Conservation (phyloP, 2,329 filamentous ascomycete species). For the Ophiostoma triangulosporum region DNA sequence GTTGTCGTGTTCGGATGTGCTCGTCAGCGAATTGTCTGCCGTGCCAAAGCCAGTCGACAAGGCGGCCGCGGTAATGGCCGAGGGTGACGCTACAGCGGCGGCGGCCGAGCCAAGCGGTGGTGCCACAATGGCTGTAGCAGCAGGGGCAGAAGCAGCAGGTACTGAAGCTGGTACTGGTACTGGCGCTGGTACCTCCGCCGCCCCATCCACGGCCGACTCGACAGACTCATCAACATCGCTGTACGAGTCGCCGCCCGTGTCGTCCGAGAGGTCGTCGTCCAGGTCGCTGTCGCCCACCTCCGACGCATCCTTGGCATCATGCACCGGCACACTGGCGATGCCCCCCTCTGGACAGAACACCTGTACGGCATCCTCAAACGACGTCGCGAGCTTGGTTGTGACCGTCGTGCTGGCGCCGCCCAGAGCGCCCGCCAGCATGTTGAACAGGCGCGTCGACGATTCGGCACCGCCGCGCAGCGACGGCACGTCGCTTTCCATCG, state of each 20-base stretch:
- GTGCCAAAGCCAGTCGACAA: too few species aligned
- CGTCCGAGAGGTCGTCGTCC: neutral
- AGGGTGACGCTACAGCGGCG: too few species aligned
- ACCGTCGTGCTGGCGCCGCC: constrained; percentile 36
- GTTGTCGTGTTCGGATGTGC: constrained; percentile 8
- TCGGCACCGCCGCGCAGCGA: constrained; percentile 14
- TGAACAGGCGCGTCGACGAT: constrained; percentile 31
- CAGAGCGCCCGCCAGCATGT: constrained; percentile 40
- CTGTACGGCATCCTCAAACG: constrained; percentile 15
- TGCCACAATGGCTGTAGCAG: too few species aligned
- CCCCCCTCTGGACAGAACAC: constrained; percentile 5
- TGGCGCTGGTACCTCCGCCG: too few species aligned
- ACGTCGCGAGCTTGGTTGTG: constrained; percentile 24
- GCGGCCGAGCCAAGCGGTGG: too few species aligned
- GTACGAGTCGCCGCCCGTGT: constrained; percentile 7
- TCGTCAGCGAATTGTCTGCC: constrained; percentile 16
- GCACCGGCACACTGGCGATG: neutral
- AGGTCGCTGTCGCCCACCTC: neutral
- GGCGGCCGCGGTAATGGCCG: too few species aligned
- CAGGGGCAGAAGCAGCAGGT: too few species aligned
- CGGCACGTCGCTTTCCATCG: neutral
- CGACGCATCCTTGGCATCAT: too few species aligned
- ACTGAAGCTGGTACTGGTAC: too few species aligned
- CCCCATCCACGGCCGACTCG: too few species aligned
- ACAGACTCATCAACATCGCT: constrained; percentile 17